phyloP scores from a whole-genome alignment of 2,329 filamentous ascomycete genomes.

The Neonectria magnoliae region DNA sequence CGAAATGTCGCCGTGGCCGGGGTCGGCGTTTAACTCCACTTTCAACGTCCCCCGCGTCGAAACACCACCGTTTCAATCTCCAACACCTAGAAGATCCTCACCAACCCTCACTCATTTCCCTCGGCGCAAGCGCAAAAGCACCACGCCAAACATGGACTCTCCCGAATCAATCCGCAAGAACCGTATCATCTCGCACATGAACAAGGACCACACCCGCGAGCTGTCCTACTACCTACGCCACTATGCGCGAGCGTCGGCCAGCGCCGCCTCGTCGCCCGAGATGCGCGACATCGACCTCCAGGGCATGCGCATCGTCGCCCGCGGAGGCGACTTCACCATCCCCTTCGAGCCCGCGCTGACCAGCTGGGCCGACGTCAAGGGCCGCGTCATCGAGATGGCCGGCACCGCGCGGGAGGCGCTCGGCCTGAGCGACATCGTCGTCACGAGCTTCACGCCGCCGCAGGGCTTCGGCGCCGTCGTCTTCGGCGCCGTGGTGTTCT shows the following conservation, averaged over 20 bases:
- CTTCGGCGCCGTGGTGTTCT: slow-evolving; percentile 64
- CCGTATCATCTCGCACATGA: slow-evolving; percentile 81
- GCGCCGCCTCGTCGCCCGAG: slow-evolving; percentile 64
- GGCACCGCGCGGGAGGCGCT: slow-evolving; percentile 66
- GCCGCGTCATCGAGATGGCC: slow-evolving; percentile 77
- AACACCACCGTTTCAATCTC: neutral
- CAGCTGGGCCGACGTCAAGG: slow-evolving; percentile 73
- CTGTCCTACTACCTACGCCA: slow-evolving; percentile 82
- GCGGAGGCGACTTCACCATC: slow-evolving; percentile 62
- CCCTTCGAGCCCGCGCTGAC: slow-evolving; percentile 76
- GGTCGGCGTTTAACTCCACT: slow-evolving; percentile 34
- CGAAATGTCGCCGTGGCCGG: slow-evolving; percentile 16
- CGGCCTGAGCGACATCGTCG: slow-evolving; percentile 61
- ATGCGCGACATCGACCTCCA: slow-evolving; percentile 73
- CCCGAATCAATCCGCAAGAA: slow-evolving; percentile 45
- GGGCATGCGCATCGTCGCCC: slow-evolving; percentile 68
- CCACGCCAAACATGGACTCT: slow-evolving; percentile 36
- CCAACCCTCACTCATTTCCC: neutral
- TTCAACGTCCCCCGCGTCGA: slow-evolving; percentile 27
- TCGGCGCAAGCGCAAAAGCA: neutral
- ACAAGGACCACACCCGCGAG: slow-evolving; percentile 79
- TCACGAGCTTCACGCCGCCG: slow-evolving; percentile 55
- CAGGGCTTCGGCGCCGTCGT: slow-evolving; percentile 59
- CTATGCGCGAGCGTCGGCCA: slow-evolving; percentile 67
- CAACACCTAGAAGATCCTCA: neutral